phyloP scores from a whole-genome alignment of 768 basidiomycete species.

The Antrodiella citrinella region DNA sequence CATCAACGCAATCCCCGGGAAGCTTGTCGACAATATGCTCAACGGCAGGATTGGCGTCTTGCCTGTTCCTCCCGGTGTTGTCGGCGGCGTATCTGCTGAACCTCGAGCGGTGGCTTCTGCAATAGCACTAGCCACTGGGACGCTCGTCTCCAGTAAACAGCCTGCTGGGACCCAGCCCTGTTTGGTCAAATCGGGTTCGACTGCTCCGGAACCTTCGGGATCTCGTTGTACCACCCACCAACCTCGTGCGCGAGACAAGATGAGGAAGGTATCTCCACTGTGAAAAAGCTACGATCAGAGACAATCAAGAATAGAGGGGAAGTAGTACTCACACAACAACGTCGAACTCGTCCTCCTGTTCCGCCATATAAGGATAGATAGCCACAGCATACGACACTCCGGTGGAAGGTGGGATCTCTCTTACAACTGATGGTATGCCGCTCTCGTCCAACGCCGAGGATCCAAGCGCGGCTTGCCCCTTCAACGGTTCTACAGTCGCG shows the following conservation, averaged over 20 bases:
- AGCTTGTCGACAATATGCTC: constrained; percentile 94
- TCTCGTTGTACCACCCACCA: constrained; percentile 99
- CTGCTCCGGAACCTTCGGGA: constrained; percentile 71
- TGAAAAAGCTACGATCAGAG: background rate
- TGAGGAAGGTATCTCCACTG: constrained; percentile 91
- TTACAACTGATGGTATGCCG: constrained; percentile 20
- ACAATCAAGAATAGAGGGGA: constrained; percentile 5
- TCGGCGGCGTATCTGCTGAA: constrained; percentile 28
- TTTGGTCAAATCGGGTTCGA: constrained; percentile 68
- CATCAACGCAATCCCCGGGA: constrained; percentile 94
- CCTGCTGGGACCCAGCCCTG: constrained; percentile 99
- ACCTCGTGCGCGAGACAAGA: constrained; percentile 87
- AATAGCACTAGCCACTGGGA: constrained; percentile 83
- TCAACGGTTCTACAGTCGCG: constrained; percentile 25
- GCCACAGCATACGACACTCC: constrained; percentile 92
- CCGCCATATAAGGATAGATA: constrained; percentile 98
- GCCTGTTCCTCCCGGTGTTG: constrained; percentile 37
- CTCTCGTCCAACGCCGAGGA: constrained; percentile 12
- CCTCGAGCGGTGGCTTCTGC: constrained; percentile 71
- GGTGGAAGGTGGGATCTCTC: constrained; percentile 26
- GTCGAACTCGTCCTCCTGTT: constrained; percentile 97
- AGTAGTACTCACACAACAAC: constrained; percentile 77
- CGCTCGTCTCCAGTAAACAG: constrained; percentile 87
- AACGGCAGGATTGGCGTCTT: constrained; percentile 68
- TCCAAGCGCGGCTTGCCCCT: constrained; percentile 23